Conservation (phyloP, 345 rosid species). For the Salix brachista region DNA sequence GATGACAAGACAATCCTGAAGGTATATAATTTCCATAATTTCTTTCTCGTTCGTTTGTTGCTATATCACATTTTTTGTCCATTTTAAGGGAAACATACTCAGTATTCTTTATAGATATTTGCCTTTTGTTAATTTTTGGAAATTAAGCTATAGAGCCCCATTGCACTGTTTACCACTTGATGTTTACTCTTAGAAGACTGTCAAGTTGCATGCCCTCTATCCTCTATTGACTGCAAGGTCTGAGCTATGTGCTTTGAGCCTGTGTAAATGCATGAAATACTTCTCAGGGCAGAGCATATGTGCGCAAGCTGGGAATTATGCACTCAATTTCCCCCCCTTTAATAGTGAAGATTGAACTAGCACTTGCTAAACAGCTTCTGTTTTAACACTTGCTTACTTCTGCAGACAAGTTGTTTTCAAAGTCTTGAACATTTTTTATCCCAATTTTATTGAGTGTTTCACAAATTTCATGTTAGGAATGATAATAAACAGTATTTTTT, state of each 20-base stretch:
- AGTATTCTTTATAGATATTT: not conserved
- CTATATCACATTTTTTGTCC: not conserved
- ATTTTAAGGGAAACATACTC: not conserved
- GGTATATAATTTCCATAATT: slow-evolving; percentile 34
- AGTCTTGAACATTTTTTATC: not conserved
- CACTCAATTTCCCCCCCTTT: no score
- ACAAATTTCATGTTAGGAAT: not conserved
- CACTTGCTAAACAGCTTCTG: not conserved
- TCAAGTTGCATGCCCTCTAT: not conserved
- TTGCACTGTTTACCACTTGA: not conserved
- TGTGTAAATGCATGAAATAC: not conserved
- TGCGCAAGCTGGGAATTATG: not conserved
- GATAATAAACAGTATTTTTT: not conserved
- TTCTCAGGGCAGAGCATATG: not conserved
- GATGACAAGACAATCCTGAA: slow-evolving; percentile 94
- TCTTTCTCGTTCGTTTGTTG: not conserved
- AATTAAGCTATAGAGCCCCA: not conserved
- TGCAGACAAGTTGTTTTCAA: not conserved
- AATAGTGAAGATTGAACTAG: no score
- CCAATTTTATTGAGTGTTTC: not conserved
- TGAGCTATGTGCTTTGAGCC: not conserved
- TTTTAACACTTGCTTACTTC: not conserved
- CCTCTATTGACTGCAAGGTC: not conserved
- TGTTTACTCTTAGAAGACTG: not conserved
- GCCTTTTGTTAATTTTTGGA: not conserved